Percentiles rank a stretch among this genome's conserved stretches.
These are phyloP conservation scores for Trichoderma pleuroti DNA, from an alignment of 2,329 filamentous ascomycete genomes.

Conservation along the genomic window DNA sequence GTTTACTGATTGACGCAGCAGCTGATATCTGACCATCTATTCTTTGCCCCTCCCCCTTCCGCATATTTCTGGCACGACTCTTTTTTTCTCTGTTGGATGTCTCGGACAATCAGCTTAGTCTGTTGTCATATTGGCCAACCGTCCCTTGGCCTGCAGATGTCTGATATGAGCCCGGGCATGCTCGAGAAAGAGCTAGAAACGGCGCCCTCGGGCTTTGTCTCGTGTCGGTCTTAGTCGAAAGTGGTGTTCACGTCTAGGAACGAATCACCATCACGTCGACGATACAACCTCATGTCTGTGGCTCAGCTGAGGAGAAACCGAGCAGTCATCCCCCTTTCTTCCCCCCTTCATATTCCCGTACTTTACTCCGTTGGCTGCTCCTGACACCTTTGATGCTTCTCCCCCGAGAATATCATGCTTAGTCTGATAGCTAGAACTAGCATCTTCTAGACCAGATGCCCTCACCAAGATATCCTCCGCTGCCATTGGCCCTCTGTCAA, in stretches of 20 bases:
- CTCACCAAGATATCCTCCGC: background rate
- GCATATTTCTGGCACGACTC: background rate
- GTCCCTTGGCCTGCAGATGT: background rate
- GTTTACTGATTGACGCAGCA: background rate
- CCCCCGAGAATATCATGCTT: background rate
- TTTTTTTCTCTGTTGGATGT: background rate
- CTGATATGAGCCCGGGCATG: background rate
- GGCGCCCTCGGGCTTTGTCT: background rate
- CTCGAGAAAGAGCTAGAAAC: background rate
- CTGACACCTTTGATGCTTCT: background rate
- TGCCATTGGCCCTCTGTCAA: background rate
- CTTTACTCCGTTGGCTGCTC: background rate
- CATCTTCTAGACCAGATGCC: background rate
- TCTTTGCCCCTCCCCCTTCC: background rate
- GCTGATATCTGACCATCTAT: slow-evolving; percentile 11
- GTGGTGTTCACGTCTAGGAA: background rate
- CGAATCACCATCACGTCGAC: background rate
- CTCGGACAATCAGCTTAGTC: background rate
- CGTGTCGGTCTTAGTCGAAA: background rate
- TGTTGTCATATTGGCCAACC: background rate
- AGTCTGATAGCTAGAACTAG: background rate
- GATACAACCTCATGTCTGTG: background rate
- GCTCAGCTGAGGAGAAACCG: slow-evolving; percentile 12
- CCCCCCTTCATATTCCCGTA: background rate
- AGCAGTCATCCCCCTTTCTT: background rate